Evolutionary conservation across 2,329 filamentous ascomycete species (phyloP).

Genomic region (Apiospora hydei): DNA sequence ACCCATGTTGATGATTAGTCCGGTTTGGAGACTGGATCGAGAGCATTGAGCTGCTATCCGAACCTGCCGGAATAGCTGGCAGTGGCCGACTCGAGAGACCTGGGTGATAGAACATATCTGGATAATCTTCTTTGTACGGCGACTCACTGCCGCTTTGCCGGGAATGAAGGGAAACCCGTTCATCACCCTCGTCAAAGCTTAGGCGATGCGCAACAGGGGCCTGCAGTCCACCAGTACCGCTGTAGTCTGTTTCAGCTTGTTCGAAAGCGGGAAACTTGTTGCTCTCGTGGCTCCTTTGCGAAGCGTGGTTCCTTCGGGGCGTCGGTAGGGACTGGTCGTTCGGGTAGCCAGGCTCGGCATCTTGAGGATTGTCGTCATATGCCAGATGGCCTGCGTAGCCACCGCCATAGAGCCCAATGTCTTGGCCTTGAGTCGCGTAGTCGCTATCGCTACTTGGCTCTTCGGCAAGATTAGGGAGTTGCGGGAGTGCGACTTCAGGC

Average conservation of each 20-base stretch:
- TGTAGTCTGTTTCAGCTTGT: conserved; percentile 82
- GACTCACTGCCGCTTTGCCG: conserved; percentile 69
- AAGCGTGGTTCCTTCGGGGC: conserved; percentile 47
- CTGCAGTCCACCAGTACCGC: conserved; percentile 87
- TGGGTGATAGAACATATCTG: conserved; percentile 93
- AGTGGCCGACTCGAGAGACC: conserved; percentile 73
- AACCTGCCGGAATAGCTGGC: conserved; percentile 67
- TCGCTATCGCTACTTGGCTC: conserved; percentile 75
- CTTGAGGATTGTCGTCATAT: conserved; percentile 57
- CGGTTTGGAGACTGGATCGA: conserved; percentile 55
- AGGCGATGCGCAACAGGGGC: conserved; percentile 76
- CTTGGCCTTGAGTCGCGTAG: conserved; percentile 65
- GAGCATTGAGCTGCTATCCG: conserved; percentile 65
- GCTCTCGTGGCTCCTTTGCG: conserved; percentile 49
- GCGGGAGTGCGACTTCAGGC: conserved; percentile 43
- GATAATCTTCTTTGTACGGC: conserved; percentile 75
- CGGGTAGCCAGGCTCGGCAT: conserved; percentile 49
- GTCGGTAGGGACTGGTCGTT: conserved; percentile 58
- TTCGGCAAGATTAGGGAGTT: conserved; percentile 56
- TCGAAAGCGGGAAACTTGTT: conserved; percentile 53
- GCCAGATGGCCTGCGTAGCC: conserved; percentile 65
- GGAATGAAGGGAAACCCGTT: conserved; percentile 66
- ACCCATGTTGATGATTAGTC: conserved; percentile 56
- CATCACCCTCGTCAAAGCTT: conserved; percentile 94
- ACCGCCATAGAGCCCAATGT: conserved; percentile 77